Evolutionary conservation across 2,329 filamentous ascomycete species (phyloP), one percentile per base, ranked within the genome.

Genomic region (Neurospora sp.): DNA sequence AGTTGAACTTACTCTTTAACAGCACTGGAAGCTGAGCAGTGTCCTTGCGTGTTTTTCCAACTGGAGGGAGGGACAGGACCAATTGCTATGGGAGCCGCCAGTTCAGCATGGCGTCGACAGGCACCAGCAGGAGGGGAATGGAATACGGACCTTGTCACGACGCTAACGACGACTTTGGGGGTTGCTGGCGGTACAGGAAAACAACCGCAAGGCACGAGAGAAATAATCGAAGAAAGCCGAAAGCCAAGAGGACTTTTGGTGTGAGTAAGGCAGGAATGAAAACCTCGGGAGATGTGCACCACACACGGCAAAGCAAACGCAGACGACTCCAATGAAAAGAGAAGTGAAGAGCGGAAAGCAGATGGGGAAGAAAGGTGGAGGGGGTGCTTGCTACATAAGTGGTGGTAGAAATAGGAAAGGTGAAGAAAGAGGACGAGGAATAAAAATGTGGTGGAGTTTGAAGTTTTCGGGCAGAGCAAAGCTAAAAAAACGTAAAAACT

Each of bases 21-120:
- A 66, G 67, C 62, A 66, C 70, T 62, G 62, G 67, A 67, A 66
- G 69, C 69, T 40, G 69, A 72, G 68, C 67, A 70, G 68, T 68
- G 69, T 68, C 62, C 67, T 58, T 71, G 38, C 38, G 42, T 42
- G 13, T 69, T 68, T 70, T 43, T 68, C 58, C 23, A 62, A 36
- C 52, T 33, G 23, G 52, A 62, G 42, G 67, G n/a, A 68, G 39
- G 42, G 42, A 58, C 40, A 52, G 42, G 67, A 68, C 33, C 33
- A 62, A 62, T 62, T 62, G 52, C 52, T 62, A 62, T 28, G 15
- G 28, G 28, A 62, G 7, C 28, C 28, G 52, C 52, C 52, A 17
- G 52, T 62, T 62, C 52, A 62, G 52, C 52, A 62, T 62, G 52
- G 28, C 52, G 28, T 62, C 28, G 13, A 36, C 52, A 28, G 52